These are phyloP conservation scores for Cordyceps javanica DNA, from an alignment of 2,329 filamentous ascomycete genomes.

Conservation along the genomic window DNA sequence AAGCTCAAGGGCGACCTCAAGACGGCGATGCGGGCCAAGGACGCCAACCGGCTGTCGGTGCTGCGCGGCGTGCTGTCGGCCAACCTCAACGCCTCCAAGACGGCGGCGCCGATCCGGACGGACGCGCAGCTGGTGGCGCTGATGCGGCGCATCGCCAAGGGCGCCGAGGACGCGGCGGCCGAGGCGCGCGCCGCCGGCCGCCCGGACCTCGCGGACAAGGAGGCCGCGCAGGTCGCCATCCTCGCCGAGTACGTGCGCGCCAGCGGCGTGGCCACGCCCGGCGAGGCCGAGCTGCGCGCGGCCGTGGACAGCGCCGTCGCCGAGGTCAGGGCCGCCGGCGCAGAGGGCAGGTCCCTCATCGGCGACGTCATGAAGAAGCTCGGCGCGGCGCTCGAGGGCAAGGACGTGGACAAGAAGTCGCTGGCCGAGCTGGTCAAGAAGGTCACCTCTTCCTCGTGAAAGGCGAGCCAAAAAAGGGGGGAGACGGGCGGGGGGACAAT, in stretches of 20 bases:
- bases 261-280: conserved; percentile 53
- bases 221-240: conserved; percentile 58
- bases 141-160: conserved; percentile 59
- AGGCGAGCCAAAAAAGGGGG: conserved; percentile 7
- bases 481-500: not conserved
- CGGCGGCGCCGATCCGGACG: conserved; percentile 59
- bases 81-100: conserved; percentile 71
- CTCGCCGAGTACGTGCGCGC: conserved; percentile 58
- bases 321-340: conserved; percentile 41
- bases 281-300: conserved; percentile 50
- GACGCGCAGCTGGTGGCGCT: conserved; percentile 64
- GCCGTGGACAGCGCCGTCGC: conserved; percentile 48
- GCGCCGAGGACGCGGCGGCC: conserved; percentile 9
- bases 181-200: conserved; percentile 44
- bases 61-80: conserved; percentile 63
- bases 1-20: conserved; percentile 58
- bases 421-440: conserved; percentile 58
- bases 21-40: conserved; percentile 59
- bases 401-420: conserved; percentile 56
- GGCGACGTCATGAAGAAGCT: conserved; percentile 60
- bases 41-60: conserved; percentile 58
- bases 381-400: conserved; percentile 51
- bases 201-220: conserved; percentile 64
- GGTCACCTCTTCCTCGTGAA: conserved; percentile 8
- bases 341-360: conserved; percentile 39